These are phyloP conservation scores for Skeletonema costatum DNA, from an alignment of 108 stramenopile species.

Conservation along the genomic window DNA sequence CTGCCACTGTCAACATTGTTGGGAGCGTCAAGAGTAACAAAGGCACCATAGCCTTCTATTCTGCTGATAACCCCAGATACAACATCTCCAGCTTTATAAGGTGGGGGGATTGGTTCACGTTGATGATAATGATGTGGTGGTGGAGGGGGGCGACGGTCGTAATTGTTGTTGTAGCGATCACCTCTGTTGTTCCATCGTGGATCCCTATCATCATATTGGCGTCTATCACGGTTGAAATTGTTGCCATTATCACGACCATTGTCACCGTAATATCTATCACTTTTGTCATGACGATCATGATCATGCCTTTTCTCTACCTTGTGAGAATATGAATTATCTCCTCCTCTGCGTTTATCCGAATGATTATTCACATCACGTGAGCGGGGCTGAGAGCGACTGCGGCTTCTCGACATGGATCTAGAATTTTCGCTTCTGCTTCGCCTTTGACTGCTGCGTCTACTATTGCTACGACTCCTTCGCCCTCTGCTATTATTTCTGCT, in stretches of 20 bases:
- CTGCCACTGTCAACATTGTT: background rate
- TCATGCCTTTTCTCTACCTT: background rate
- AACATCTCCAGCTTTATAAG: slow-evolving; percentile 45
- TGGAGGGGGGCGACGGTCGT: background rate
- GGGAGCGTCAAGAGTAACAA: slow-evolving; percentile 56
- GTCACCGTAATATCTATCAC: background rate
- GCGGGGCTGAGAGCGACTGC: background rate
- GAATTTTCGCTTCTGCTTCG: background rate
- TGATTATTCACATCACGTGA: background rate
- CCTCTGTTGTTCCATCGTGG: background rate
- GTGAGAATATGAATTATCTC: background rate
- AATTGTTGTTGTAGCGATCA: background rate
- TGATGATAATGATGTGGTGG: slow-evolving; percentile 6
- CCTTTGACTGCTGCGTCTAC: slow-evolving; percentile 4
- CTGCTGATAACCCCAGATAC: slow-evolving; percentile 63
- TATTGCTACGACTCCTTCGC: background rate
- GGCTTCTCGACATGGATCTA: background rate
- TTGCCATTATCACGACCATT: slow-evolving; percentile 5
- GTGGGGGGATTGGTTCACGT: slow-evolving; percentile 19
- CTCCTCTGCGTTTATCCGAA: background rate
- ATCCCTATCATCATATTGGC: slow-evolving; percentile 1
- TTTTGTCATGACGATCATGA: background rate
- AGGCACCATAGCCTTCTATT: slow-evolving; percentile 84
- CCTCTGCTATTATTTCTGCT: slow-evolving; percentile 1
- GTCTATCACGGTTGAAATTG: background rate